These are phyloP conservation scores for Fraxinus sp. DNA, from an alignment of 305 asterid genomes.

Conservation along the genomic window DNA sequence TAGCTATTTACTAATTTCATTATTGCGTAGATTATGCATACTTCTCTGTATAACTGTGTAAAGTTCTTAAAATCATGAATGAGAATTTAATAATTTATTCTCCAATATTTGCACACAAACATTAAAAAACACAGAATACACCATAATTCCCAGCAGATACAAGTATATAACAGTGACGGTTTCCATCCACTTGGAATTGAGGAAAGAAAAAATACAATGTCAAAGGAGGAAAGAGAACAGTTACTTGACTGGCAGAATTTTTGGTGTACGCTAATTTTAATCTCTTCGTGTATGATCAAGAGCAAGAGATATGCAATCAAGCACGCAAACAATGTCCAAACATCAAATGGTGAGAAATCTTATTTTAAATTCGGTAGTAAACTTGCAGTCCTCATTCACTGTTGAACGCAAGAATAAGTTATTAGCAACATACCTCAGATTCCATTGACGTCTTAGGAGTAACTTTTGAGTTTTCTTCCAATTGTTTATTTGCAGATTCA, in stretches of 20 bases:
- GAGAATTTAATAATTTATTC: not conserved
- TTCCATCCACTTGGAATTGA: not conserved
- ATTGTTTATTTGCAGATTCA: slow-evolving; percentile 53
- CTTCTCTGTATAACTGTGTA: not conserved
- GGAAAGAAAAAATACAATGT: not conserved
- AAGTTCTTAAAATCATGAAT: not conserved
- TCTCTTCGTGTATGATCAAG: not conserved
- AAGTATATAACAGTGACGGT: not conserved
- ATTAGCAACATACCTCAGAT: slow-evolving; percentile 61
- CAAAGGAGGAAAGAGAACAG: not conserved
- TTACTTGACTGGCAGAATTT: not conserved
- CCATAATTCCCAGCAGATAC: not conserved
- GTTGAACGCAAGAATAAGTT: slow-evolving; percentile 1
- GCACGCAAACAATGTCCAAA: not conserved
- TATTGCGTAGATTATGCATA: not conserved
- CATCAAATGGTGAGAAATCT: not conserved
- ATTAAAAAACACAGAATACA: not conserved
- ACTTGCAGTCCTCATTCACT: not conserved
- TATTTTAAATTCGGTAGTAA: not conserved
- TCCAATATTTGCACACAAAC: not conserved
- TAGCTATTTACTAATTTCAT: not conserved
- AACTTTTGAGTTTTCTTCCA: slow-evolving; percentile 65
- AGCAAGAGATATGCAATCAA: not conserved
- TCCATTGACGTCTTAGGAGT: slow-evolving; percentile 55
- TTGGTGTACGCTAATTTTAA: not conserved